These are phyloP conservation scores for Mortierella alpina DNA, from an alignment of 192 early-diverging fungal species.

Conservation along the genomic window DNA sequence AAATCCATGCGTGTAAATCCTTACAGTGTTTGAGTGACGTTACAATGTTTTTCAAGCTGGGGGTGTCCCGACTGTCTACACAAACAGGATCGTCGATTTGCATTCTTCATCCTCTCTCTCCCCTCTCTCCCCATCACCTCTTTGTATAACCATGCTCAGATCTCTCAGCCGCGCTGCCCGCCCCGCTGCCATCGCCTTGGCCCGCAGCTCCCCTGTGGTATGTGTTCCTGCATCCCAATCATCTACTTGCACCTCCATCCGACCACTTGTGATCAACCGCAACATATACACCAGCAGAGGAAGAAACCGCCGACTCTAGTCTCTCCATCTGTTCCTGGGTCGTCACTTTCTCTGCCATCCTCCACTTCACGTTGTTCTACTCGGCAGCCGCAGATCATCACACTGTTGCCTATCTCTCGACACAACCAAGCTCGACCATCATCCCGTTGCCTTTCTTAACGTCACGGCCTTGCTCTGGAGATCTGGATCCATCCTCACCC, in stretches of 20 bases:
- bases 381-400: too few relatives aligned
- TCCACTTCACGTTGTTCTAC: too few relatives aligned
- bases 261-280: not conserved
- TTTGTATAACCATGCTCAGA: slow-evolving; percentile 60
- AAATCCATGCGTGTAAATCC: not conserved
- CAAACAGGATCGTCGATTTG: not conserved
- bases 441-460: too few relatives aligned
- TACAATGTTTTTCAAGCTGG: not conserved
- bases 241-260: not conserved
- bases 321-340: too few relatives aligned
- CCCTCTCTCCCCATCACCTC: slow-evolving; percentile 23
- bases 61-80: not conserved
- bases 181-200: slow-evolving; percentile 57
- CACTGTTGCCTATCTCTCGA: too few relatives aligned
- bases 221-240: slow-evolving; percentile 25
- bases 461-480: too few relatives aligned
- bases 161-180: slow-evolving; percentile 63
- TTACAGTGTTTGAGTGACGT: not conserved
- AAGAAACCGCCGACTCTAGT: too few relatives aligned
- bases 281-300: not conserved
- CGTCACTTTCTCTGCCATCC: too few relatives aligned
- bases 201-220: slow-evolving; percentile 62
- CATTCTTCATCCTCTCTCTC: slow-evolving; percentile 20
- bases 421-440: too few relatives aligned
- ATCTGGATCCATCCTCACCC: too few relatives aligned